Evolutionary conservation across 2,329 filamentous ascomycete species (phyloP), one percentile per base, ranked within the genome.

Genomic region (Venturia asperata): DNA sequence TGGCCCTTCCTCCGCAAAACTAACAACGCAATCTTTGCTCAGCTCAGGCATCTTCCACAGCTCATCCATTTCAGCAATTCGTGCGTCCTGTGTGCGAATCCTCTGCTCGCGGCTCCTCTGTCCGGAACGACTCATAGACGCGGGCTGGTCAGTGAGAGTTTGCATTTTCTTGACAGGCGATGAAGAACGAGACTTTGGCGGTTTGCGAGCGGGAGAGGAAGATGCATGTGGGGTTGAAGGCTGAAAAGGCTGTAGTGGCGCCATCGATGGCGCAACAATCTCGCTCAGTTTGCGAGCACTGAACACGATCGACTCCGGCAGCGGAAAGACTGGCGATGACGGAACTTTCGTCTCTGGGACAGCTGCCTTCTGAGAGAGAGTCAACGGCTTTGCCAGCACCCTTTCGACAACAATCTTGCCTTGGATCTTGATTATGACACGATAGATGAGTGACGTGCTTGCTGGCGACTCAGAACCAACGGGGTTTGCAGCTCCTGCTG

Each of bases 11-110:
- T 72, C 69, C 5, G 76, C 75, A 67, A 72, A 76, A 21, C 71
- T 71, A 42, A 77, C 70, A 0, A 74, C 72, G 62, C 74, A 77
- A 61, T 75, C 69, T 17, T 68, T 58, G 60, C 73, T 74, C 42
- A 77, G 68, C 2, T 66, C 64, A 24, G 73, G 74, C 37, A 72
- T 72, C 9, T 56, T 64, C 17, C 68, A 68, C 1, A 30, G 42
- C 21, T 34, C 52, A 41, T 42, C 21, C 56, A 39, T 34, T 30
- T 62, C 45, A 49, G 5, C 37, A 2, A 37, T n/a, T 21, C 27
- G 52, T 34, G 5, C n/a, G 19, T 15, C 52, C 15, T 58, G 27
- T 7, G 15, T 37, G 13, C 52, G 52, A 37, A 27, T 27, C 24
- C 15, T 52, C 21, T 52, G n/a, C 5, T 52, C 47, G 7, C 47